Conservation (phyloP, 352 stramenopile genomes). For the Peronospora farinosa region DNA sequence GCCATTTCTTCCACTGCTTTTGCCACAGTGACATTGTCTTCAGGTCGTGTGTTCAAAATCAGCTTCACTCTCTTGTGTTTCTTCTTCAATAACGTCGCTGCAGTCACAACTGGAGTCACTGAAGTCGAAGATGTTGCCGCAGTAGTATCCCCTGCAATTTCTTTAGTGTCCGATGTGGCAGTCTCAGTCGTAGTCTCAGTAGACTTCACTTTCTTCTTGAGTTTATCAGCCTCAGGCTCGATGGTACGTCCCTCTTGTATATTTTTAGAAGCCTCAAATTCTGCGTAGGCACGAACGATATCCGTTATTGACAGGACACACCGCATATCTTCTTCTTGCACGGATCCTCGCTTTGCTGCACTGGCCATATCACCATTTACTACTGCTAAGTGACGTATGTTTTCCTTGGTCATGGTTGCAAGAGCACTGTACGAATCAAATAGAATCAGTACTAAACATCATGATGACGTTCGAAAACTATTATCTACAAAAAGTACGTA, state of each 20-base stretch:
- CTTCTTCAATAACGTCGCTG: slow-evolving; percentile 69
- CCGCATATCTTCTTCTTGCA: slow-evolving; percentile 79
- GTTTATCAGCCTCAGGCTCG: slow-evolving; percentile 5
- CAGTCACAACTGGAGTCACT: slow-evolving; percentile 38
- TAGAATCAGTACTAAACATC: background rate
- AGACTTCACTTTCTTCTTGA: slow-evolving; percentile 6
- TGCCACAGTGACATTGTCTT: slow-evolving; percentile 72
- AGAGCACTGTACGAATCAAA: slow-evolving; percentile 38
- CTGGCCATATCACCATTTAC: slow-evolving; percentile 72
- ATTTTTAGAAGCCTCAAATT: slow-evolving; percentile 60
- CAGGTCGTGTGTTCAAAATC: slow-evolving; percentile 73
- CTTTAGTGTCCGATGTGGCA: slow-evolving; percentile 6
- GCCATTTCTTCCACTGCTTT: slow-evolving; percentile 74
- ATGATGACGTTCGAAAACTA: too few species aligned
- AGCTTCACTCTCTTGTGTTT: slow-evolving; percentile 79
- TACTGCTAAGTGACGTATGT: slow-evolving; percentile 77
- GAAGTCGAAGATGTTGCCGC: slow-evolving; percentile 2
- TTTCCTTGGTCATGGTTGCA: slow-evolving; percentile 84
- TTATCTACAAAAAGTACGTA: slow-evolving; percentile 11
- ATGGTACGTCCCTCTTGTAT: background rate
- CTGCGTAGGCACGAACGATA: slow-evolving; percentile 68
- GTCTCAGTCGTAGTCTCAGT: slow-evolving; percentile 7
- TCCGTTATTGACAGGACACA: slow-evolving; percentile 84
- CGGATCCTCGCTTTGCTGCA: slow-evolving; percentile 61
- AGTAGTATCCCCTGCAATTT: slow-evolving; percentile 1